phyloP scores from a whole-genome alignment of 306 rosid species.

The Trifolium subterraneum region DNA sequence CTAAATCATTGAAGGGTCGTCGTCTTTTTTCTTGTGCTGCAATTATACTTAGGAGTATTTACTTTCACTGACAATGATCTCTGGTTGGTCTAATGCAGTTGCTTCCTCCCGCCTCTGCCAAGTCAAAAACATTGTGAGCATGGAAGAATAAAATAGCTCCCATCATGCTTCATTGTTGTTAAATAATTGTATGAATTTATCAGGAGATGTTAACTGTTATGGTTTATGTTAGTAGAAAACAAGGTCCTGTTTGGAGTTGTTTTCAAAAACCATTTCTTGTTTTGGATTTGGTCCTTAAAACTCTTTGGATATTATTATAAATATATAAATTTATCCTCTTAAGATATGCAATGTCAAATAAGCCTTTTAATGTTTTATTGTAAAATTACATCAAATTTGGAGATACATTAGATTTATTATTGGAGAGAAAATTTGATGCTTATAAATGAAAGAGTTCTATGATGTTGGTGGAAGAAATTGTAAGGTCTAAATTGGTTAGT shows the following conservation, averaged over 20 bases:
- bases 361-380: slow-evolving; percentile 11
- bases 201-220: slow-evolving; percentile 48
- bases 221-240: slow-evolving; percentile 43
- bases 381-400: slow-evolving; percentile 1
- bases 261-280: slow-evolving; percentile 23
- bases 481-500: neutral
- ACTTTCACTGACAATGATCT: slow-evolving; percentile 36
- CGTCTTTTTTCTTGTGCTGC: slow-evolving; percentile 9
- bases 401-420: neutral
- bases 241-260: slow-evolving; percentile 26
- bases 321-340: slow-evolving; percentile 28
- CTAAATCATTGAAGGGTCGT: neutral
- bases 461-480: neutral
- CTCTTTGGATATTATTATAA: slow-evolving; percentile 6
- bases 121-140: slow-evolving; percentile 71
- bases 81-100: slow-evolving; percentile 64
- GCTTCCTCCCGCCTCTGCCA: slow-evolving; percentile 82
- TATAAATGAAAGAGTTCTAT: neutral
- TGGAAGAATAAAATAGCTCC: slow-evolving; percentile 30
- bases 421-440: neutral
- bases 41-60: slow-evolving; percentile 14
- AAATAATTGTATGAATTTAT: slow-evolving; percentile 53
- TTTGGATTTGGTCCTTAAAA: slow-evolving; percentile 10
- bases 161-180: slow-evolving; percentile 36
- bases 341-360: slow-evolving; percentile 12